Base-by-base conservation (phyloP, 202 grass and related monocot genomes). In the Bolboschoenoplectus hybrid region DNA sequence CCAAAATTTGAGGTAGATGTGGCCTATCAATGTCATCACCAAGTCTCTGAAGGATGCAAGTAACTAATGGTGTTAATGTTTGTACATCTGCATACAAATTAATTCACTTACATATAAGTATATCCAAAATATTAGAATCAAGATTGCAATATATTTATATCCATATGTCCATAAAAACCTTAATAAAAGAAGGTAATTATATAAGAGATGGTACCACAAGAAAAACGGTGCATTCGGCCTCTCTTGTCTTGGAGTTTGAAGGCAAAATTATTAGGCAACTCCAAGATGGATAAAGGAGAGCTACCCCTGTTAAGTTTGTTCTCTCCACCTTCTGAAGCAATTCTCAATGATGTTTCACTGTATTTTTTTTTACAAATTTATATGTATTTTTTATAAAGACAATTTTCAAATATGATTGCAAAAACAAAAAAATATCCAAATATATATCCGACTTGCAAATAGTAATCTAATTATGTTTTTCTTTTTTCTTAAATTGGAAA, bases 191-290 rank as follows among this genome's bases (percentile, higher is more conserved):
- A 36, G 0, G 5, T 20, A 58, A 13, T 81, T 7, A 65, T 19
- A 52, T 55, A 26, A 26, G 73, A 85, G 66, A 20, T 0, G 2
- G 73, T 88, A 97, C 92, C 92, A 13, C 92, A 97, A 80, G 55
- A 85, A 32, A 94, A 97, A 58, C 94, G 82, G 67, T 94, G 94
- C 89, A 94, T 94, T 65, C 89, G 51, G 8, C 92, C 92, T 77
- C 55, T 85, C 51, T 51, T 87, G 84, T 94, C 92, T 84, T 90
- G 86, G 14, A 97, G 91, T 85, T 94, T 97, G 84, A 97, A 97
- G 0, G 88, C 62, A 85, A 97, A 94, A 14, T 13, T 74, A 3
- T 65, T 74, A 7, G 87, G 84, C 69, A 74, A 62, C 0, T 67
- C 70, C 3, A 78, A 83, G 80, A 83, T 85, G 34, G 77, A 17